These are phyloP conservation scores for Phytopythium litorale DNA, from an alignment of 352 stramenopile species.

Conservation along the genomic window DNA sequence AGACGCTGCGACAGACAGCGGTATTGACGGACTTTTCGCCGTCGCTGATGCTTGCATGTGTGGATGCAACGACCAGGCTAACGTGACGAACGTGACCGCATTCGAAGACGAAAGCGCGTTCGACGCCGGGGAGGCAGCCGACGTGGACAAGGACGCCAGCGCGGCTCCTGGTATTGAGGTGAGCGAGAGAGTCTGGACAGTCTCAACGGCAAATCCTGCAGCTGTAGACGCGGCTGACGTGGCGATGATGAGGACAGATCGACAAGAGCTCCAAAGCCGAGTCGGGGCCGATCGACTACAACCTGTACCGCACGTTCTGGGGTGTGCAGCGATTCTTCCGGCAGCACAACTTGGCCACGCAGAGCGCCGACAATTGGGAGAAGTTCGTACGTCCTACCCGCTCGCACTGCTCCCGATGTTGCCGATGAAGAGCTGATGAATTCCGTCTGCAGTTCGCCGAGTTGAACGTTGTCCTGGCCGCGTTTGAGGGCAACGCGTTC, in stretches of 20 bases:
- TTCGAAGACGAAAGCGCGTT: constrained; percentile 83
- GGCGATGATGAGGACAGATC: constrained; percentile 23
- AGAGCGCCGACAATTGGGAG: constrained; percentile 70
- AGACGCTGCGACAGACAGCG: neutral
- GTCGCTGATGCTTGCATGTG: neutral
- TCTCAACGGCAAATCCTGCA: neutral
- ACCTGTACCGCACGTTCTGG: constrained; percentile 91
- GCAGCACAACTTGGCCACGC: constrained; percentile 58
- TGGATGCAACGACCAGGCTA: constrained; percentile 25
- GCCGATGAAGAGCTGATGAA: neutral
- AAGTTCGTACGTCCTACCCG: constrained; percentile 64
- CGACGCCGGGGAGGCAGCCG: constrained; percentile 49
- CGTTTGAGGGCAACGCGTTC: constrained; percentile 86
- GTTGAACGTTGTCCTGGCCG: constrained; percentile 69
- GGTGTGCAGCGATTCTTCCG: constrained; percentile 86
- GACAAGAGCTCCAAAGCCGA: constrained; percentile 40
- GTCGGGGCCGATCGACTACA: constrained; percentile 81
- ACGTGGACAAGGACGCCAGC: constrained; percentile 32
- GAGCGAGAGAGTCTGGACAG: neutral
- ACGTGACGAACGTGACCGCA: constrained; percentile 71
- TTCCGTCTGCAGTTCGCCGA: constrained; percentile 52
- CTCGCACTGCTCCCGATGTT: neutral
- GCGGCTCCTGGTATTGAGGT: constrained; percentile 27
- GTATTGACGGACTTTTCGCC: neutral
- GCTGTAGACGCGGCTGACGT: neutral